Evolutionary conservation across 2,329 filamentous ascomycete species (phyloP), one percentile per base, ranked within the genome.

Genomic region (Truncatella angustata): DNA sequence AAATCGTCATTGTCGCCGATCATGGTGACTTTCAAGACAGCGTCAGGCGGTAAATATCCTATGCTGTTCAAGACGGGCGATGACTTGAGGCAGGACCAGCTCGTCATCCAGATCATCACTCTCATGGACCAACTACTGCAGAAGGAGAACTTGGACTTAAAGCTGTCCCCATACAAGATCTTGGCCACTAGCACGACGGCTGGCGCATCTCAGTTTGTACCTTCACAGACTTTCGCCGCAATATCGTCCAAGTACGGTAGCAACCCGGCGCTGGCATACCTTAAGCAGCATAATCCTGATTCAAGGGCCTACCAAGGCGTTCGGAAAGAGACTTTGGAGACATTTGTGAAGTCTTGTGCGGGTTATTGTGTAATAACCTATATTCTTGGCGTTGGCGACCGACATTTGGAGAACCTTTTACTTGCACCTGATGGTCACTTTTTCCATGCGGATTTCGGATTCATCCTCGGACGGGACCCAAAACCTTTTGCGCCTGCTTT

Each of bases 351-450:
- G 66, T 96, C 91, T 0, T 97, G 94, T 65, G 94, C 94, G 0
- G 94, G 94, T 30, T 99, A 99, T 72, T 97, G 94, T 69, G 94
- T 99, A 12, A 97, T 99, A 60, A 99, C 95, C 0, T 99, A 99
- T 69, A 89, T 99, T 14, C 82, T 99, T 11, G 95, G 94, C 28
- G 94, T 99, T 3, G 94, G 94, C 18, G 94, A 99, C 67, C 86
- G 94, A 2, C 94, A 99, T 71, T 80, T 97, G 2, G 94, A 99
- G 68, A 99, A 99, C 63, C 82, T 99, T 1, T 84, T 99, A 23
- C 83, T 99, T 4, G 84, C 91, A 0, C 92, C 94, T 1, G 88
- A 92, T 60, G 94, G 85, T 0, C 91, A 95, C 70, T 99, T 99
- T 76, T 97, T 99, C 80, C 94, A 99, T 68, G 92, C 93, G 26